These are phyloP conservation scores for Agapanthus africanus DNA, from an alignment of 106 monocot genomes.

Conservation along the genomic window DNA sequence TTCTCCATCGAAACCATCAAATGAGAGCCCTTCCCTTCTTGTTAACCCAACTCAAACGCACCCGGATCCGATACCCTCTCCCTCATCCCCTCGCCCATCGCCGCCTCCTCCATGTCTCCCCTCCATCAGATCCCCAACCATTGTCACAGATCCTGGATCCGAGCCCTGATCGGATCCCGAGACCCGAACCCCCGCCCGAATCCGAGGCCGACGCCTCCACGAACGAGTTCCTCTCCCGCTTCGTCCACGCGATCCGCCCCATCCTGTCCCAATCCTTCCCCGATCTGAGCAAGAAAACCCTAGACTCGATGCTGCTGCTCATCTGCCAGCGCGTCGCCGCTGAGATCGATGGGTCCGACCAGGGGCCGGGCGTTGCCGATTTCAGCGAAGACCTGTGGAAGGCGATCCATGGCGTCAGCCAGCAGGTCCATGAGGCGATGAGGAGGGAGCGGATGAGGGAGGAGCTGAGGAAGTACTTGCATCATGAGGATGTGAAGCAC, in stretches of 20 bases:
- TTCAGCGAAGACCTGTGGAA: slow-evolving; percentile 82
- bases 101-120: slow-evolving; percentile 17
- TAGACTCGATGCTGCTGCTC: slow-evolving; percentile 75
- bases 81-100: slow-evolving; percentile 8
- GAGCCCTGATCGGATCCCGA: not conserved
- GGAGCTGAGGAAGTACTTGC: slow-evolving; percentile 70
- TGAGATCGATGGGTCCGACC: slow-evolving; percentile 23
- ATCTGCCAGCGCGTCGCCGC: slow-evolving; percentile 60
- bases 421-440: slow-evolving; percentile 57
- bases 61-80: slow-evolving; percentile 4
- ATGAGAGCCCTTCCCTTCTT: slow-evolving; percentile 34
- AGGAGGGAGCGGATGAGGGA: slow-evolving; percentile 43
- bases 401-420: slow-evolving; percentile 49
- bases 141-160: slow-evolving; percentile 19
- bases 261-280: slow-evolving; percentile 63
- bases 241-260: slow-evolving; percentile 48
- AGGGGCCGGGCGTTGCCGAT: slow-evolving; percentile 25
- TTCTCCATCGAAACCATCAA: not conserved
- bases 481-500: slow-evolving; percentile 78
- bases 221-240: slow-evolving; percentile 90
- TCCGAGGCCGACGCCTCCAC: slow-evolving; percentile 29
- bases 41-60: not conserved
- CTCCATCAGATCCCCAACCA: not conserved
- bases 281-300: slow-evolving; percentile 16
- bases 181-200: not conserved